Percentiles rank a stretch among this genome's conserved stretches.
These are phyloP conservation scores for Russula emetica DNA, from an alignment of 768 basidiomycete genomes.

Conservation along the genomic window DNA sequence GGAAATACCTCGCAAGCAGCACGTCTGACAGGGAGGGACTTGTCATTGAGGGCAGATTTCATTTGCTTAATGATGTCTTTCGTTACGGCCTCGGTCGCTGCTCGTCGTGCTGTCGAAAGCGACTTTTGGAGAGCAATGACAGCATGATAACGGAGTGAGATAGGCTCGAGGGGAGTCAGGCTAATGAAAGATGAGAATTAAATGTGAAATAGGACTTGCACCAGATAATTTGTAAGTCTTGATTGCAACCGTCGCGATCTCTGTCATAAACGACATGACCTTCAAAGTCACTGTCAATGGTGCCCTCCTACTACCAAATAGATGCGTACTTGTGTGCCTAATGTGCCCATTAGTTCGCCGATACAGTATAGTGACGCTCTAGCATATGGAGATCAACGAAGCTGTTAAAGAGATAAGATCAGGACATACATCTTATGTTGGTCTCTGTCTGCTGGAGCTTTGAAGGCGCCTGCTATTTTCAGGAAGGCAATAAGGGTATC, in stretches of 20 bases:
- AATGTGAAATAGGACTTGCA: conserved; percentile 43
- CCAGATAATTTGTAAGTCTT: conserved; percentile 69
- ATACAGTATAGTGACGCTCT: conserved; percentile 84
- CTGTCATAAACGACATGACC: conserved; percentile 95
- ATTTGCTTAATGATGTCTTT: conserved; percentile 86
- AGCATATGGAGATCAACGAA: conserved; percentile 7
- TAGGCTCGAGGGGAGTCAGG: conserved; percentile 46
- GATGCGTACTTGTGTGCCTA: conserved; percentile 72
- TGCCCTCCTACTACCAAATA: not conserved
- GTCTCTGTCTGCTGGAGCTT: conserved; percentile 55
- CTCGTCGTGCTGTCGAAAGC: conserved; percentile 73
- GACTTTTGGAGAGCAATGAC: conserved; percentile 74
- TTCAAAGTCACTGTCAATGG: conserved; percentile 34
- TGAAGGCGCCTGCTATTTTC: conserved; percentile 69
- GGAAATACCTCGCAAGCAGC: conserved; percentile 66
- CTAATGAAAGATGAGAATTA: not conserved
- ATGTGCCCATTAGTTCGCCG: conserved; percentile 81
- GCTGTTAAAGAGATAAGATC: not conserved
- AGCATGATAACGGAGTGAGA: conserved; percentile 79
- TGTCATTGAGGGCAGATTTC: conserved; percentile 70
- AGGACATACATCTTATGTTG: conserved; percentile 58
- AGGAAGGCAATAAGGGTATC: conserved; percentile 79
- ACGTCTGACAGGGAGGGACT: conserved; percentile 79
- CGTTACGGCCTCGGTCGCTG: conserved; percentile 68
- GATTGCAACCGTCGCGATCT: conserved; percentile 62